Evolutionary conservation across 805 yeast species (phyloP), one percentile per base, ranked within the genome.

Genomic region (Candida namnaoensis): DNA sequence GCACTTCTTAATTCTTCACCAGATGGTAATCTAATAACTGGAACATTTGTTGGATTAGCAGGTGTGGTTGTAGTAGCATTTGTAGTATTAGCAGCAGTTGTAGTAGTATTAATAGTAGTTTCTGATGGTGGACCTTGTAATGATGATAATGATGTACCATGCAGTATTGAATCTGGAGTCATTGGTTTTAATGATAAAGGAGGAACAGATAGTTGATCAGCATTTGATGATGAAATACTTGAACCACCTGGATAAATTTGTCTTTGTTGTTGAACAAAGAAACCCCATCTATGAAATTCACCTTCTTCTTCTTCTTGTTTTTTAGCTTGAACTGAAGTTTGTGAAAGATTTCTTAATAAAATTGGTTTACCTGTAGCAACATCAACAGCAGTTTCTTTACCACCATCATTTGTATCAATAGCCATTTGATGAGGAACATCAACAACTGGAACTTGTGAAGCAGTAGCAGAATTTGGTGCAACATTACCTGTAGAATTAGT

Each of bases 291-390:
- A 60, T 86, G 96, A 48, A 88, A 72, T 54, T 85, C 95, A 52
- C 96, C 97, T 66, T 88, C 97, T 57, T 88, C 97, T 46, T 80
- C 80, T 56, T 88, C 96, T 59, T 84, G 87, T 47, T 74, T 76
- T 58, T 77, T 81, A 13, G 88, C 87, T 53, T 83, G 78, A 11
- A 63, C 54, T 3, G 84, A 72, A 0, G 85, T 80, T 47, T 76
- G 82, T 0, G 87, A 79, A 5, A 75, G 64, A 5, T 80, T 76
- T 49, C 82, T 69, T 61, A 79, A 72, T 46, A 82, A 62, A 19
- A 83, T 79, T 2, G 90, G 87, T 48, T 79, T 67, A 37, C 93
- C 93, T 0, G 91, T 83, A 26, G 71, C 64, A 44, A 76, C 70
- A 62, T 84, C 91, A 39, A 82, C 69, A 1, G 85, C 77, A 7